A percentile compares a stretch with the other conserved stretches of the same genome.
Evolutionary conservation across 768 basidiomycete species (phyloP).

Genomic region (Pleurotus salmoneostramineus): DNA sequence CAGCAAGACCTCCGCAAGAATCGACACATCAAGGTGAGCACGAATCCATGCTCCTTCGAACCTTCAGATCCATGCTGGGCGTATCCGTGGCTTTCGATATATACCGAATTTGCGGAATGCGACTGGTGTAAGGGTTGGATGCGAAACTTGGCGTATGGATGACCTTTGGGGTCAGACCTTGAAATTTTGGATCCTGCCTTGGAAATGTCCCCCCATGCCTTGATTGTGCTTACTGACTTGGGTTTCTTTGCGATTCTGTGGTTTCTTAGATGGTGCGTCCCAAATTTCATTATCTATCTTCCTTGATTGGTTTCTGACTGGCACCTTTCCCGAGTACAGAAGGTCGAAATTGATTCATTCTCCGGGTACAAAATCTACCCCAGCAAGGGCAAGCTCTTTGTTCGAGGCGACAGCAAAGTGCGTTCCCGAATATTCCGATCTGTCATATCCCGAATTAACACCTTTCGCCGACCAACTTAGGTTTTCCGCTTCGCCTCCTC

Average conservation of each 20-base stretch:
- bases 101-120: constrained; percentile 13
- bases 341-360: constrained; percentile 99
- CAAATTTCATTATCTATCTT: not conserved
- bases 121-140: constrained; percentile 37
- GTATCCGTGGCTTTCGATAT: constrained; percentile 7
- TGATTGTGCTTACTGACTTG: not conserved
- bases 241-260: constrained; percentile 9
- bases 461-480: constrained; percentile 30
- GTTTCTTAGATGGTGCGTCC: constrained; percentile 37
- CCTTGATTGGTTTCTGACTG: constrained; percentile 12
- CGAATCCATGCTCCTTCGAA: constrained; percentile 22
- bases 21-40: constrained; percentile 56
- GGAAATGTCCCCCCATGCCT: not conserved
- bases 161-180: constrained; percentile 14
- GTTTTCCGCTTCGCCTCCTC: constrained; percentile 93
- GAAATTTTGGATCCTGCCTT: constrained; percentile 7
- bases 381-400: constrained; percentile 92
- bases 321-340: constrained; percentile 43
- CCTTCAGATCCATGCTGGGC: constrained; percentile 10
- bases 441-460: not conserved
- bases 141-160: constrained; percentile 28
- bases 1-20: constrained; percentile 22
- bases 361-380: constrained; percentile 98
- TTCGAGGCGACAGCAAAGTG: constrained; percentile 95
- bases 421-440: constrained; percentile 14